Conservation (phyloP, 441 rosid genomes). For the Pelargonium cotyledonis region DNA sequence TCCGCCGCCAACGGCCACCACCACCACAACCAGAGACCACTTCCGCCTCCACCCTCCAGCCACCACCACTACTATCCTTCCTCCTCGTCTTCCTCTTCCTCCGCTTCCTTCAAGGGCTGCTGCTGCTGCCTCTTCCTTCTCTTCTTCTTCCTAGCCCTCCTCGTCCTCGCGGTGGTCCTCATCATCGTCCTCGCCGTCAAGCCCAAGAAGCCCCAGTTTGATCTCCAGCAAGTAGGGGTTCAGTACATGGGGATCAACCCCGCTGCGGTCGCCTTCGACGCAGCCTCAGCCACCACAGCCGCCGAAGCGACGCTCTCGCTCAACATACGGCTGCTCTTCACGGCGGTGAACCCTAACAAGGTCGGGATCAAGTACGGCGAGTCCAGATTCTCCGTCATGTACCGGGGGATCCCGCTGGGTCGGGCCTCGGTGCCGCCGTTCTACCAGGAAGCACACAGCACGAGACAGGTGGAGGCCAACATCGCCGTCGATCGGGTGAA, state of each 20-base stretch:
- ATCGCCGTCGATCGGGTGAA: constrained; percentile 75
- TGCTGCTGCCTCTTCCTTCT: constrained; percentile 93
- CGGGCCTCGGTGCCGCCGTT: constrained; percentile 82
- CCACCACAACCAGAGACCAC: constrained; percentile 13
- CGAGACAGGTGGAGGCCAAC: constrained; percentile 66
- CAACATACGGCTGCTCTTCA: constrained; percentile 67
- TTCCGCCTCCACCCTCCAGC: constrained; percentile 16
- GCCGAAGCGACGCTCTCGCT: constrained; percentile 54
- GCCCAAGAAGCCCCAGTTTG: constrained; percentile 91
- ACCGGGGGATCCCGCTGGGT: constrained; percentile 80
- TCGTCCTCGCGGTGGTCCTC: constrained; percentile 61
- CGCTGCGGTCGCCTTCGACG: constrained; percentile 25
- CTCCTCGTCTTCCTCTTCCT: constrained; percentile 53
- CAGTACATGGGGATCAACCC: constrained; percentile 78
- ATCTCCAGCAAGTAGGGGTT: constrained; percentile 88
- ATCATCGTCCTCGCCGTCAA: constrained; percentile 75
- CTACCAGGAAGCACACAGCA: constrained; percentile 77
- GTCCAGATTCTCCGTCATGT: constrained; percentile 89
- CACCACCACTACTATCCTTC: constrained; percentile 36
- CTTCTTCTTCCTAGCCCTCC: constrained; percentile 66
- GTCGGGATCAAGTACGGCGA: constrained; percentile 90
- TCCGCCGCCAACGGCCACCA: constrained; percentile 15
- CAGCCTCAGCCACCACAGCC: constrained; percentile 29
- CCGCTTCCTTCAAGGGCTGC: constrained; percentile 85
- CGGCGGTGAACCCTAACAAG: constrained; percentile 81